These are phyloP conservation scores for Huntiella savannae DNA, from an alignment of 2,329 filamentous ascomycete genomes.

Conservation along the genomic window DNA sequence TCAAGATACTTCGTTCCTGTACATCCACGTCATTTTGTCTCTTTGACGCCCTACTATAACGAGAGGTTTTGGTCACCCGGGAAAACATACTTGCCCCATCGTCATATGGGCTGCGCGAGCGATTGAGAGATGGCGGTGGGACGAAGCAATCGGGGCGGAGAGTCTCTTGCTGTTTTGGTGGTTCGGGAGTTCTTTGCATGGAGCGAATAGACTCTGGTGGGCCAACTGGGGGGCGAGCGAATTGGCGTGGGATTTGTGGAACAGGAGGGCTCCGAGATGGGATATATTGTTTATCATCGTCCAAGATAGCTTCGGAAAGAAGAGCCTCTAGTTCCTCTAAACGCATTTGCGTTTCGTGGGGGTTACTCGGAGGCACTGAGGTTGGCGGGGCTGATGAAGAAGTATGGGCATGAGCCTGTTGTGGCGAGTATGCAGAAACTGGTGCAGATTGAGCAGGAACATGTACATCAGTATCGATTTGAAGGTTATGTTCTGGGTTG, in stretches of 20 bases:
- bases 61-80: conserved; percentile 33
- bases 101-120: conserved; percentile 15
- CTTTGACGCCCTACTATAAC: conserved; percentile 24
- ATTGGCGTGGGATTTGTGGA: not conserved
- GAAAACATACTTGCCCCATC: conserved; percentile 35
- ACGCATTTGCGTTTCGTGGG: conserved; percentile 10
- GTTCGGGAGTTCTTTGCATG: conserved; percentile 6
- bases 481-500: too few species aligned
- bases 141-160: conserved; percentile 6
- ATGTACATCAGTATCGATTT: too few species aligned
- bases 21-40: conserved; percentile 25
- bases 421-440: too few species aligned
- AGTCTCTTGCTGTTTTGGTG: conserved; percentile 1
- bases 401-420: too few species aligned
- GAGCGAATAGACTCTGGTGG: conserved; percentile 3
- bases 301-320: conserved; percentile 3
- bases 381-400: too few species aligned
- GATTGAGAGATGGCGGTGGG: not conserved
- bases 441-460: too few species aligned
- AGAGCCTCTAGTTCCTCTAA: conserved; percentile 6
- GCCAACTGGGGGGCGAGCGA: not conserved
- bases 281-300: conserved; percentile 4
- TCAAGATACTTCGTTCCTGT: conserved; percentile 34
- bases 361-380: too few species aligned
- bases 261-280: conserved; percentile 1